Base-by-base conservation (phyloP, 495 filamentous ascomycete species). In the Neohortaea acidophila region DNA sequence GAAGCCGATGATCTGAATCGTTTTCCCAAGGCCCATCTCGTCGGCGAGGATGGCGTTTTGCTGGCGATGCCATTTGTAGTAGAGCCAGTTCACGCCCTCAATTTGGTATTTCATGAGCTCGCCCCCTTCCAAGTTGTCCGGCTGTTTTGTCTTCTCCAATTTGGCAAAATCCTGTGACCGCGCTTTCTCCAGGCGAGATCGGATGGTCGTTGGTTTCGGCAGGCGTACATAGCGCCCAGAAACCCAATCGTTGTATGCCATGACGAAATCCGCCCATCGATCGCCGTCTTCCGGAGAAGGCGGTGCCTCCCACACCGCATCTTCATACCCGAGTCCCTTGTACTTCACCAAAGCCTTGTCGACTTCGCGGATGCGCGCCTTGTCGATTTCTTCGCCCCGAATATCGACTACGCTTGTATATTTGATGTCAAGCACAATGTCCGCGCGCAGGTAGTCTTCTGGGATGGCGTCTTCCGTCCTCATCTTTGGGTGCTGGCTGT, bases 11-110 rank as follows among this genome's bases (percentile, higher is more conserved):
- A 94, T 72, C 55, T 99, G 91, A 33, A 99, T 81, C 0, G 91
- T 99, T 64, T 99, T 99, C 19, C 91, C 91, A 8, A 99, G 73
- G 3, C 91, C 91, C 91, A 99, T 99, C 54, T 99, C 91, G 49
- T 99, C 91, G 2, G 91, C 91, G 2, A 99, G 70, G 50, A 99
- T 89, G n/a, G 79, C 78, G 49, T 91, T 96, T 44, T 81, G 69
- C 44, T 76, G 65, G 33, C 71, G 62, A 43, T 80, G 73, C 64
- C 83, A 94, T 53, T 83, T 86, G 55, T 84, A 93, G 41, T 92
- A 79, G n/a, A 96, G 70, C 85, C 89, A 99, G 53, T 96, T 94
- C 41, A 96, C 57, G 12, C 91, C 91, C 14, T 94, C 83, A 27
- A 87, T 60, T 53, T 99, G 91, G 53, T 99, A 99, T 9, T 70